Evolutionary conservation across 306 rosid species (phyloP), one percentile per base, ranked within the genome.

Genomic region (Inga oerstediana): DNA sequence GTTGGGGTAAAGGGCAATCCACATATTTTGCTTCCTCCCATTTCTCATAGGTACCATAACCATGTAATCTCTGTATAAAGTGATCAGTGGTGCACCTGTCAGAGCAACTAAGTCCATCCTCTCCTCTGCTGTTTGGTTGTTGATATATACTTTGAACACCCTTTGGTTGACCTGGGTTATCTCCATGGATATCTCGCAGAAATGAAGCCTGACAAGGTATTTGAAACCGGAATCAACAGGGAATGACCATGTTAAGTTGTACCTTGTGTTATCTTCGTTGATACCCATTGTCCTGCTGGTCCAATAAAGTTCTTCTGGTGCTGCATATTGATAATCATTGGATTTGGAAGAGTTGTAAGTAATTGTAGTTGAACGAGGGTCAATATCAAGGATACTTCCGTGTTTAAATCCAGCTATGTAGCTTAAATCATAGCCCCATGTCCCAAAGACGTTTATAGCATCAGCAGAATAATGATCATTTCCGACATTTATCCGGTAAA

Each of bases 241-340:
- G 66, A 85, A 88, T 4, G 85, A 78, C 89, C 89, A 88, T 66
- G 91, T 85, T 30, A 88, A 68, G 27, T 88, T 88, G 69, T 85
- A 76, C 46, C 80, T 73, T 2, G 0, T 79, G 87, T 85, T 80
- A 32, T 87, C 90, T 52, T 51, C 85, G 30, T 61, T 1, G 65
- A 68, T 27, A 24, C 85, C 83, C 85, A 79, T 85, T 2, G 85
- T 88, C 81, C 85, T 80, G 16, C 87, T 85, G 10, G 70, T 59
- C 62, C 17, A 58, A 77, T 85, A 88, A 5, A 88, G 10, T 22
- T 80, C 81, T 12, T 0, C 12, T 3, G 85, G 91, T 54, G 91
- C 88, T 54, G 84, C 66, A 83, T 56, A 88, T 49, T 72, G 2
- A n/a, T 3, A 67, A 30, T 71, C 80, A 67, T 48, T 30, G 22